Evolutionary conservation across 148 eudicot genomes (phyloP).

Genomic region (Amaranthus hypochondriacus): DNA sequence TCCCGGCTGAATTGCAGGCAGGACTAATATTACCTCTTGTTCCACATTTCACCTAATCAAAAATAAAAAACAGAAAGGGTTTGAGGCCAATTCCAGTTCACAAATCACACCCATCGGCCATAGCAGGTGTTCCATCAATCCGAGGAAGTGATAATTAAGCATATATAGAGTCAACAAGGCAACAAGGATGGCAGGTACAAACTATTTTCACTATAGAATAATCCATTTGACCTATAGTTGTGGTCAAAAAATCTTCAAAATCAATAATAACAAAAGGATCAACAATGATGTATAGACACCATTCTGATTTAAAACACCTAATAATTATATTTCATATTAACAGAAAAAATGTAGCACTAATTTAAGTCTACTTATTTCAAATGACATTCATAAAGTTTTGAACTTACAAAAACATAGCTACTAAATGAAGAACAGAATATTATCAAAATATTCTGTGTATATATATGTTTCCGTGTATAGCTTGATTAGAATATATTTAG

Average conservation of each 20-base stretch:
- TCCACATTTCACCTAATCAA: constrained; percentile 59
- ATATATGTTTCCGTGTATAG: too few relatives aligned
- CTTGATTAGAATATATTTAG: too few relatives aligned
- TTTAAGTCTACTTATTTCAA: too few relatives aligned
- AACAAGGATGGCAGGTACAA: neutral
- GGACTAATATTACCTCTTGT: constrained; percentile 70
- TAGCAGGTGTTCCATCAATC: too few relatives aligned
- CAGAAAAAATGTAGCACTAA: neutral
- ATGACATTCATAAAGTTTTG: neutral
- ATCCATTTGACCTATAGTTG: too few relatives aligned
- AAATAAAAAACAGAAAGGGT: neutral
- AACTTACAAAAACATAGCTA: neutral
- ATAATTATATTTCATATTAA: too few relatives aligned
- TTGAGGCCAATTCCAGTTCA: neutral
- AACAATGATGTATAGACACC: neutral
- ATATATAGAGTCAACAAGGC: neutral
- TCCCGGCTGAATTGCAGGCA: constrained; percentile 84
- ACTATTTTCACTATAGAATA: neutral
- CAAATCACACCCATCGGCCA: too few relatives aligned
- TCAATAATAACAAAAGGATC: neutral
- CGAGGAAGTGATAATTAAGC: too few relatives aligned
- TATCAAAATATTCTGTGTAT: too few relatives aligned
- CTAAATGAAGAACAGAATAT: too few relatives aligned
- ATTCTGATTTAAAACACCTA: neutral
- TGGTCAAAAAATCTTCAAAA: neutral